Evolutionary conservation across 805 yeast genomes (phyloP), one percentile per base, ranked within the genome.

Genomic region (Candida vaughaniae): DNA sequence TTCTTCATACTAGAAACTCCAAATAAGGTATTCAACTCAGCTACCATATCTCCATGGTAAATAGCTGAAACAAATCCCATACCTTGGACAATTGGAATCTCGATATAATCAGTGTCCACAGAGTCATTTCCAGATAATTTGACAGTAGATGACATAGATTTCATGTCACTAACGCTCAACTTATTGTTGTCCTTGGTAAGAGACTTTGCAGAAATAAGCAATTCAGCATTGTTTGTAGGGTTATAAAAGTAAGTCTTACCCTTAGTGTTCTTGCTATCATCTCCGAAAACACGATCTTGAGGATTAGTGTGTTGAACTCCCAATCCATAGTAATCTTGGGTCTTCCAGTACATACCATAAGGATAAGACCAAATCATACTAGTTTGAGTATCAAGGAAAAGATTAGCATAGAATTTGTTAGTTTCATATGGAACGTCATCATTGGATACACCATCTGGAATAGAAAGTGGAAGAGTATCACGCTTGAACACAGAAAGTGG

Each of bases 41-140:
- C 84, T 19, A 68, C 67, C 48, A 80, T 60, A 41, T 66, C 61
- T 30, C 72, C 72, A 52, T 61, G 53, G 38, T 73, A 70, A 45
- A 82, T 59, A 18, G 81, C 86, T 22, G 95, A 82, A 11, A 85
- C 77, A 44, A 85, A 79, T 5, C 96, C 96, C 77, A 73, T 72
- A 37, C 97, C 97, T 58, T 84, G 90, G 5, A 82, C 85, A 37
- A 85, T 52, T 3, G 91, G 90, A 25, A 75, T 55, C 22, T 64
- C 64, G 35, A 80, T 53, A 22, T 62, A 67, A 31, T 77, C 77
- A 11, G 58, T 39, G 6, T 41, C 43, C 20, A 49, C 51, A 6
- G 53, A 35, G 38, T 62, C 34, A 42, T 54, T 48, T 7, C 56
- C 51, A 33, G 75, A 62, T 31, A 66, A 53, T 2, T 66, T 62